Conservation (phyloP, 768 basidiomycete genomes). For the Kwoniella newhampshirensis region DNA sequence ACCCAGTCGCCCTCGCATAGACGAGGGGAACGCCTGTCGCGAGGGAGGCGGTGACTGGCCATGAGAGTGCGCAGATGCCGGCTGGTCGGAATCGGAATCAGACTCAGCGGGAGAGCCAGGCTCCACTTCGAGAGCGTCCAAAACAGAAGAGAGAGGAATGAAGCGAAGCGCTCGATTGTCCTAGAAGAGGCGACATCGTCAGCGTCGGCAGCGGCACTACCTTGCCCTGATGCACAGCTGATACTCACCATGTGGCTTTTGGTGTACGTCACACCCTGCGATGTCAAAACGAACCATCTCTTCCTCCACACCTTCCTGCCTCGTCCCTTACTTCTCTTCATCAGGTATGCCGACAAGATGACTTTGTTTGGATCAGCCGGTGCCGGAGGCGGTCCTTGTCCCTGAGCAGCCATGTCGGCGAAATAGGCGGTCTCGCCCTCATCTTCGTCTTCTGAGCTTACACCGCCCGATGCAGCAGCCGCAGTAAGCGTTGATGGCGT, state of each 20-base stretch:
- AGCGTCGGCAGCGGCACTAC: background rate
- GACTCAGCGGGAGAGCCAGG: constrained; percentile 45
- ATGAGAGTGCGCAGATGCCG: constrained; percentile 12
- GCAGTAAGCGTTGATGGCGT: background rate
- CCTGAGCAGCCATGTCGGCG: constrained; percentile 3
- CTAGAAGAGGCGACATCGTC: constrained; percentile 58
- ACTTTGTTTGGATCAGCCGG: constrained; percentile 69
- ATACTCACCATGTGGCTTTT: constrained; percentile 88
- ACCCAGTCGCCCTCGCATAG: constrained; percentile 17
- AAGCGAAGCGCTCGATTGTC: constrained; percentile 84
- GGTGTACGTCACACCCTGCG: constrained; percentile 81
- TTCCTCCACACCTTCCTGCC: constrained; percentile 95
- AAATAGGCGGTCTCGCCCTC: constrained; percentile 8
- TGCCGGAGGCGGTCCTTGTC: constrained; percentile 21
- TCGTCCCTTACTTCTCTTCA: constrained; percentile 78
- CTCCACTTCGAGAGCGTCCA: constrained; percentile 89
- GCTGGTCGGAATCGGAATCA: constrained; percentile 49
- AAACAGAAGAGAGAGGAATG: constrained; percentile 77
- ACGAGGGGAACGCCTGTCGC: constrained; percentile 4
- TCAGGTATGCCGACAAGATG: constrained; percentile 84
- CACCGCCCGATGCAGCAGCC: background rate
- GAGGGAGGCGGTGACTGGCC: constrained; percentile 15
- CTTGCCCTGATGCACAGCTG: background rate
- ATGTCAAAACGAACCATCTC: constrained; percentile 92
- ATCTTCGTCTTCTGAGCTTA: constrained; percentile 17